Evolutionary conservation across 1,284 basidiomycete genomes (phyloP).

Genomic region (Trichosporon ovoides): DNA sequence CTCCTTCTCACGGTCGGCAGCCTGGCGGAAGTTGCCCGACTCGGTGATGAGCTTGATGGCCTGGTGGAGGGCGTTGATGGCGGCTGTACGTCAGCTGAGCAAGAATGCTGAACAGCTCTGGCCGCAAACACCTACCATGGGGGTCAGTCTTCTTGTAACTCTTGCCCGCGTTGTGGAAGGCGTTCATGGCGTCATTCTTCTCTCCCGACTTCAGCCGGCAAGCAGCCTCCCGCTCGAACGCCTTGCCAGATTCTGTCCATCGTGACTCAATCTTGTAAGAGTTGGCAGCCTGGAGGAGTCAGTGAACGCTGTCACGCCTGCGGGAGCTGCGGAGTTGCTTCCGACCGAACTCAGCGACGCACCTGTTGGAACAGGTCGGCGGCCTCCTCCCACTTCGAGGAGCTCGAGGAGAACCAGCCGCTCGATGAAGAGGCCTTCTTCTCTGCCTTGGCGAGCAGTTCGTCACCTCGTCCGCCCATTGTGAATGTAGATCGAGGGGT

Average conservation of each 20-base stretch:
- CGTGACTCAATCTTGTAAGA: constrained; percentile 89
- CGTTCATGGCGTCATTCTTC: constrained; percentile 85
- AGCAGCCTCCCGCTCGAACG: constrained; percentile 81
- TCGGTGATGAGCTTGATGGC: constrained; percentile 79
- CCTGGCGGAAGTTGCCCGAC: constrained; percentile 88
- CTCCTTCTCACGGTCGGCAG: constrained; percentile 95
- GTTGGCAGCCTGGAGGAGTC: constrained; percentile 79
- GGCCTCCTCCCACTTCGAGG: constrained; percentile 83
- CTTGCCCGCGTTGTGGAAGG: constrained; percentile 95
- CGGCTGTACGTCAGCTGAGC: constrained; percentile 59
- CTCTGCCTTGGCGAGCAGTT: constrained; percentile 76
- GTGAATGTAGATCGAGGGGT: constrained; percentile 6
- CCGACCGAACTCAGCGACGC: constrained; percentile 1
- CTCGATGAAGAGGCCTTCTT: constrained; percentile 80
- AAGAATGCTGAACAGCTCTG: background rate
- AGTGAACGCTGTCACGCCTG: constrained; percentile 17
- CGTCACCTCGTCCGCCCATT: constrained; percentile 43
- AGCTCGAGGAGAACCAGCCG: constrained; percentile 75
- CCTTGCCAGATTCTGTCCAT: constrained; percentile 84
- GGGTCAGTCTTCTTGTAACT: constrained; percentile 83
- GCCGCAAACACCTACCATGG: constrained; percentile 57
- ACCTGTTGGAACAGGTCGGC: constrained; percentile 69
- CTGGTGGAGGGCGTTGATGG: constrained; percentile 79
- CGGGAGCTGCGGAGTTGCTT: background rate
- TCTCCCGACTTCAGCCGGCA: constrained; percentile 82